Percentiles rank a stretch among this genome's conserved stretches.
Evolutionary conservation across 306 rosid genomes (phyloP).

Genomic region (Corylus avellana): DNA sequence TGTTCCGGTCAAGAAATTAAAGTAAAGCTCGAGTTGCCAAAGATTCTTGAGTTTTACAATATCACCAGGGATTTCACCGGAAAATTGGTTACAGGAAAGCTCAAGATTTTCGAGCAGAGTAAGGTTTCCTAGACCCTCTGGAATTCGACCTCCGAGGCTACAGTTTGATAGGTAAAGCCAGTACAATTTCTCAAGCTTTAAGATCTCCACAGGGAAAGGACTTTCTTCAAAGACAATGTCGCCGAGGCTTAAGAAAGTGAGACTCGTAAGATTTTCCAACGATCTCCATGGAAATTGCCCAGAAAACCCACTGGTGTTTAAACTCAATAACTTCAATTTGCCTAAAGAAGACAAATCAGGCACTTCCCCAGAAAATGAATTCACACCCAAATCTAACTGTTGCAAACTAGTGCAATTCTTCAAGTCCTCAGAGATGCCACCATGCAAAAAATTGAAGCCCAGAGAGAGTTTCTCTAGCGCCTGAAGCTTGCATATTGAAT

Average conservation of each 20-base stretch:
- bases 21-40: conserved; percentile 61
- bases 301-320: conserved; percentile 61
- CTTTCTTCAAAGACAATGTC: conserved; percentile 48
- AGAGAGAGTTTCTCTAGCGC: conserved; percentile 22
- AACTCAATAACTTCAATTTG: conserved; percentile 46
- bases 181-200: conserved; percentile 59
- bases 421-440: conserved; percentile 49
- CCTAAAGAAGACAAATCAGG: conserved; percentile 67
- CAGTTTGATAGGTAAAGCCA: conserved; percentile 81
- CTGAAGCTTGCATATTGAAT: too few species aligned
- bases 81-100: conserved; percentile 55
- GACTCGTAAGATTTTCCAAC: conserved; percentile 51
- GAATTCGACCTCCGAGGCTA: conserved; percentile 62
- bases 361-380: conserved; percentile 54
- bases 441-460: conserved; percentile 50
- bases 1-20: conserved; percentile 53
- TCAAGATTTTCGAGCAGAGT: conserved; percentile 63
- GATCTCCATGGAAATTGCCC: conserved; percentile 90
- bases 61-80: conserved; percentile 66
- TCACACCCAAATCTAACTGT: conserved; percentile 64
- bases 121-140: conserved; percentile 67
- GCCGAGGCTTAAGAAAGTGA: conserved; percentile 70
- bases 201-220: conserved; percentile 58
- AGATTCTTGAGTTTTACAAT: conserved; percentile 58
- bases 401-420: conserved; percentile 58